phyloP scores from a whole-genome alignment of 148 eudicot genomes.

The Vaccinium macrocarpon region DNA sequence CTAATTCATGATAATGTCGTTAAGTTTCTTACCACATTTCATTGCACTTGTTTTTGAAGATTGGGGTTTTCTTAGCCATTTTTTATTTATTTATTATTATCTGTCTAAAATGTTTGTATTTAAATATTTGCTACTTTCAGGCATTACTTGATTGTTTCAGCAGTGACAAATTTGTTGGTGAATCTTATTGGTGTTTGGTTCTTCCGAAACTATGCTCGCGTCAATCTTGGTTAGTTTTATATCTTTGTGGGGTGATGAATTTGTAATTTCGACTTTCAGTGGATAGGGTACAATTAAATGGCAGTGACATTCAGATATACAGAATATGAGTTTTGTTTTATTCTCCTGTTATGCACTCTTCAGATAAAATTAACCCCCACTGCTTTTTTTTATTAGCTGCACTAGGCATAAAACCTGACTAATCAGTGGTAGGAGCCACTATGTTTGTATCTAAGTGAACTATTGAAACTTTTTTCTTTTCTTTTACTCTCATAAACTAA shows the following conservation, averaged over 20 bases:
- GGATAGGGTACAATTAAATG: neutral
- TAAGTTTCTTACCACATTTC: neutral
- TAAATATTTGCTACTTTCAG: slow-evolving; percentile 31
- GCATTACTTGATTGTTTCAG: slow-evolving; percentile 93
- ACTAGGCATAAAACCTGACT: neutral
- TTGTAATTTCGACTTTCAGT: neutral
- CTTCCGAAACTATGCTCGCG: slow-evolving; percentile 90
- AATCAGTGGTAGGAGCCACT: neutral
- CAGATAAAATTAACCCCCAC: neutral
- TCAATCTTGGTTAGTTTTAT: slow-evolving; percentile 64
- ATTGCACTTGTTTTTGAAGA: neutral
- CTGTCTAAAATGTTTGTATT: neutral
- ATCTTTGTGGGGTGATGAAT: neutral
- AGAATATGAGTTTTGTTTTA: neutral
- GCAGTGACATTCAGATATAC: neutral
- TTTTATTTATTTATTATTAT: too few relatives aligned
- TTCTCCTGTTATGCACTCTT: neutral
- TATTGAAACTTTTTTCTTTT: neutral
- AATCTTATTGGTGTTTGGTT: slow-evolving; percentile 99
- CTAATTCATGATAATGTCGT: neutral
- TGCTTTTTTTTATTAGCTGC: neutral
- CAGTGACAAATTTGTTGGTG: slow-evolving; percentile 90
- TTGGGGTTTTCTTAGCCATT: neutral
- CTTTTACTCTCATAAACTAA: neutral
- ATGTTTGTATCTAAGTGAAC: neutral